Conservation (phyloP, 805 yeast species). For the Debaryomyces prosopidis region DNA sequence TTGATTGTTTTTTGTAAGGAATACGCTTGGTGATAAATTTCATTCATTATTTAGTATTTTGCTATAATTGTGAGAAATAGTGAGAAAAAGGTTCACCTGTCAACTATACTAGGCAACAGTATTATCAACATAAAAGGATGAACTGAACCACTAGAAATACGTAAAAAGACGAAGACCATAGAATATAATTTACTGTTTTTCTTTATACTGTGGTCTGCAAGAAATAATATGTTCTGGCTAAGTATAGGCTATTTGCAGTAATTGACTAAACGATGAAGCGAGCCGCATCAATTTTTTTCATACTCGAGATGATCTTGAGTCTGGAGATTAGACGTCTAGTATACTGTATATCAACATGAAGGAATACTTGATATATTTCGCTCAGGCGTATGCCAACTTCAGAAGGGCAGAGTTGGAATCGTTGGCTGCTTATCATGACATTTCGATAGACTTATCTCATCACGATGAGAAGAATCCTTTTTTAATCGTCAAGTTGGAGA, state of each 20-base stretch:
- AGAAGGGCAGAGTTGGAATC: constrained; percentile 83
- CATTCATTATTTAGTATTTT: too few species aligned
- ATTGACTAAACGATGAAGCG: not conserved
- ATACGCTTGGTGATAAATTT: too few species aligned
- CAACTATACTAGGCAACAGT: too few species aligned
- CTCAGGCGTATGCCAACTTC: constrained; percentile 80
- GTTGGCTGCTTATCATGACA: constrained; percentile 62
- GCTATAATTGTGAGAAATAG: too few species aligned
- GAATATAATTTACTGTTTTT: too few species aligned
- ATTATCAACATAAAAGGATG: too few species aligned
- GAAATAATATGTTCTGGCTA: too few species aligned
- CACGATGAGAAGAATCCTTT: constrained; percentile 70
- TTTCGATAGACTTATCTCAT: constrained; percentile 57
- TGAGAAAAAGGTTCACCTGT: too few species aligned
- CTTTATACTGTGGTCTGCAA: too few species aligned
- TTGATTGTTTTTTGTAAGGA: too few species aligned
- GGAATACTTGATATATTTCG: constrained; percentile 76
- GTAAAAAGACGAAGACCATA: too few species aligned
- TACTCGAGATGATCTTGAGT: not conserved
- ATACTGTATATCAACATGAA: constrained; percentile 35
- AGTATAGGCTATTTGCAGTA: not conserved
- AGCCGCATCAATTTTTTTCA: not conserved
- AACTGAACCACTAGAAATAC: too few species aligned
- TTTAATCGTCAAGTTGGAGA: constrained; percentile 61
- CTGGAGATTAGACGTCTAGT: not conserved